Conservation (phyloP, 805 yeast genomes). For the Gaillardinia entomophila region DNA sequence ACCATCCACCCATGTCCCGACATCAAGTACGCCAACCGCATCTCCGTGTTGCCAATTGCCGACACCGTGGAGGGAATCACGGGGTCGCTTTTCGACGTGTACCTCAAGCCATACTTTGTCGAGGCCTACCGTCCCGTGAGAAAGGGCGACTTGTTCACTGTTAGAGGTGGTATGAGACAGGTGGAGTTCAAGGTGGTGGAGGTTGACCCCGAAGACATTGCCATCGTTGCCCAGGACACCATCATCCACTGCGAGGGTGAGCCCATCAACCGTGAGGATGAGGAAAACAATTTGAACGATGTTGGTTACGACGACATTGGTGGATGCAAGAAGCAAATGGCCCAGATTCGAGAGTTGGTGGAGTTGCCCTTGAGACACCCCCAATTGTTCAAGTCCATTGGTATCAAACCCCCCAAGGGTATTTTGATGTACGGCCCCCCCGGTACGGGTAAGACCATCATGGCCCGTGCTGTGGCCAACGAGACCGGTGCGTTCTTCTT, state of each 20-base stretch:
- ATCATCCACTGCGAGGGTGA: slow-evolving; percentile 98
- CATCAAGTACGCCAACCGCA: slow-evolving; percentile 92
- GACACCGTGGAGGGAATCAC: slow-evolving; percentile 98
- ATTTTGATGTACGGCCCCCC: slow-evolving; percentile 98
- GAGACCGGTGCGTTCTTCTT: slow-evolving; percentile 99
- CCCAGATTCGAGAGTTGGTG: slow-evolving; percentile 97
- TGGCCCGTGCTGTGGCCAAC: slow-evolving; percentile 99
- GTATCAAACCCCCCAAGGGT: slow-evolving; percentile 99
- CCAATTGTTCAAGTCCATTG: slow-evolving; percentile 93
- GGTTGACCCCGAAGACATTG: slow-evolving; percentile 95
- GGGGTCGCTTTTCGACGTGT: slow-evolving; percentile 93
- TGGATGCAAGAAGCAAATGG: slow-evolving; percentile 99
- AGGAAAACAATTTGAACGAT: slow-evolving; percentile 91
- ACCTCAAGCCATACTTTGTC: slow-evolving; percentile 94
- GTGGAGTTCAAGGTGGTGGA: slow-evolving; percentile 98
- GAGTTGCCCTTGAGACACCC: slow-evolving; percentile 98
- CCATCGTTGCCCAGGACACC: slow-evolving; percentile 97
- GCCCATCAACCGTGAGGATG: slow-evolving; percentile 96
- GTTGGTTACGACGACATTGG: slow-evolving; percentile 99
- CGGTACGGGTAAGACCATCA: slow-evolving; percentile 98
- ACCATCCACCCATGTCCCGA: slow-evolving; percentile 95
- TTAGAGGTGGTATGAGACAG: slow-evolving; percentile 98
- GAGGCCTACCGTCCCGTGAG: slow-evolving; percentile 99
- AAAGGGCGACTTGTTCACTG: slow-evolving; percentile 93
- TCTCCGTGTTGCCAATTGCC: slow-evolving; percentile 92